Conservation (phyloP, 2,329 filamentous ascomycete species). For the Cordyceps farinosa region DNA sequence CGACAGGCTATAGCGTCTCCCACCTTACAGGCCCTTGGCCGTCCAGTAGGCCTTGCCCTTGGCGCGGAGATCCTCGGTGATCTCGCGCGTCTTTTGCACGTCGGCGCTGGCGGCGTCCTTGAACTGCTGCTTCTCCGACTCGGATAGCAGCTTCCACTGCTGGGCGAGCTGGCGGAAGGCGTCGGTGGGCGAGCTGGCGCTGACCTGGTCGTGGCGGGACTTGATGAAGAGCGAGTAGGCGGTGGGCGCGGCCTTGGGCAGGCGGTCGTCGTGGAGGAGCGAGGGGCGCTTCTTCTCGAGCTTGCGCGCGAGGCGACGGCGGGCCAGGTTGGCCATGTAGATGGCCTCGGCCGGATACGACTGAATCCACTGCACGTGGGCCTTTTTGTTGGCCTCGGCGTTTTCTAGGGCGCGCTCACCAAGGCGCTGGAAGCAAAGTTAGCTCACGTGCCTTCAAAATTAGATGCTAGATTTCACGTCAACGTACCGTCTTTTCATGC, state of each 20-base stretch:
- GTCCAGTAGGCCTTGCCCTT: slow-evolving; percentile 20
- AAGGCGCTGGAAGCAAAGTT: slow-evolving; percentile 32
- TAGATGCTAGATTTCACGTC: neutral
- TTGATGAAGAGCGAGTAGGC: slow-evolving; percentile 38
- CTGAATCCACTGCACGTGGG: slow-evolving; percentile 48
- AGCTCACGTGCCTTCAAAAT: neutral
- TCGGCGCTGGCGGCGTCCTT: slow-evolving; percentile 27
- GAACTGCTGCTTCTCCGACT: slow-evolving; percentile 41
- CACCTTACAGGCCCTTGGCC: slow-evolving; percentile 20
- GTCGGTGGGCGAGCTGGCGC: slow-evolving; percentile 22
- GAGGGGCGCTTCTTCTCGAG: slow-evolving; percentile 25
- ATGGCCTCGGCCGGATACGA: slow-evolving; percentile 39
- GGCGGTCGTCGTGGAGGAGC: slow-evolving; percentile 44
- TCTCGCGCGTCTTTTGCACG: slow-evolving; percentile 25
- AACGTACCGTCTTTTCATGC: slow-evolving; percentile 43
- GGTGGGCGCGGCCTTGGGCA: slow-evolving; percentile 37
- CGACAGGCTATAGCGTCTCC: neutral
- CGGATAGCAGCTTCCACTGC: slow-evolving; percentile 44
- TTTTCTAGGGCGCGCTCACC: slow-evolving; percentile 36
- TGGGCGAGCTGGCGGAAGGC: slow-evolving; percentile 25
- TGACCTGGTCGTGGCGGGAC: slow-evolving; percentile 34
- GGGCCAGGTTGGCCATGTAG: slow-evolving; percentile 45
- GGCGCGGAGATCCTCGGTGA: slow-evolving; percentile 26
- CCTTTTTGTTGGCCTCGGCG: slow-evolving; percentile 36
- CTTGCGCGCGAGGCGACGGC: slow-evolving; percentile 38